A percentile compares a stretch with the other conserved stretches of the same genome.
Conservation (phyloP, 768 basidiomycete genomes). For the Harrya chromipes region DNA sequence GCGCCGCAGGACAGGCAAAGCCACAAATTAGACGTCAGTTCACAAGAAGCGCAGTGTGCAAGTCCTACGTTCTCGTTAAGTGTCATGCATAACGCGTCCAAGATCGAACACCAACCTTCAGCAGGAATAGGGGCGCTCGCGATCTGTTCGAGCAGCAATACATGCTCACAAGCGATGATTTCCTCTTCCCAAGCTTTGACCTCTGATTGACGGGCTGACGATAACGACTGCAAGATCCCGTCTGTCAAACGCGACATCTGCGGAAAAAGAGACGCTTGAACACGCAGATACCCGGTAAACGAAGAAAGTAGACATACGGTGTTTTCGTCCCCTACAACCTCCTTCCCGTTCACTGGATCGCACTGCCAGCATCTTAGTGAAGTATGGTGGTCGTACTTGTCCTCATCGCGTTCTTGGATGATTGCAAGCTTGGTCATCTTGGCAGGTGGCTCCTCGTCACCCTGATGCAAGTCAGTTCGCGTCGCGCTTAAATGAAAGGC, state of each 20-base stretch:
- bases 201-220: conserved; percentile 89
- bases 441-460: conserved; percentile 76
- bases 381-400: conserved; percentile 73
- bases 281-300: background rate
- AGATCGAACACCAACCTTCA: conserved; percentile 17
- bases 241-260: conserved; percentile 58
- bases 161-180: conserved; percentile 82
- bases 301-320: conserved; percentile 27
- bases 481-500: too few relatives aligned
- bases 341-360: conserved; percentile 46
- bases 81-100: background rate
- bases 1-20: conserved; percentile 89
- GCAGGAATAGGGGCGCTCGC: conserved; percentile 22
- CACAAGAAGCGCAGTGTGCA: conserved; percentile 79
- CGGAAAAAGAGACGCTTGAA: background rate
- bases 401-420: conserved; percentile 79
- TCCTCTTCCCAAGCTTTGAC: conserved; percentile 99
- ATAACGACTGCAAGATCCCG: conserved; percentile 74
- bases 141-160: conserved; percentile 51
- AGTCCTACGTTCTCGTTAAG: conserved; percentile 46
- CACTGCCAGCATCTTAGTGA: conserved; percentile 77
- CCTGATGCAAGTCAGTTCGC: conserved; percentile 39
- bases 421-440: conserved; percentile 93
- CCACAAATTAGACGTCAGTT: conserved; percentile 91
- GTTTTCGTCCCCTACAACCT: conserved; percentile 37